These are phyloP conservation scores for Microdochium trichocladiopsis DNA, from an alignment of 2,329 filamentous ascomycete genomes.

Conservation along the genomic window DNA sequence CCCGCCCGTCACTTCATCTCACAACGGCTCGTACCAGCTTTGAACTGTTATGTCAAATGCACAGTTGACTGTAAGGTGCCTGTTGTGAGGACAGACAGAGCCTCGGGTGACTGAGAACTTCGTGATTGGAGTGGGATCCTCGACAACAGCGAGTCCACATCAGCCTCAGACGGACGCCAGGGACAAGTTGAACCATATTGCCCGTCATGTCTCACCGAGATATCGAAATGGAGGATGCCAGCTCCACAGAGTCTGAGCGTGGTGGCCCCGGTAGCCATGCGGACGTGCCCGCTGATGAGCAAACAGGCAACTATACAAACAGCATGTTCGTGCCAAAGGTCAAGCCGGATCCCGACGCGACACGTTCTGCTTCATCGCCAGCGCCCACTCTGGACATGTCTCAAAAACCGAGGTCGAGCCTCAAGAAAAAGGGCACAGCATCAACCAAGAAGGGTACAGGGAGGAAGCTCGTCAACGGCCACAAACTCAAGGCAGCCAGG, in stretches of 20 bases:
- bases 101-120: too few species aligned
- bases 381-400: constrained; percentile 14
- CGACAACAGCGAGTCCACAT: too few species aligned
- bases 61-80: too few species aligned
- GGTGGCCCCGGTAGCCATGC: constrained; percentile 6
- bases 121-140: too few species aligned
- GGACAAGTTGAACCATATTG: too few species aligned
- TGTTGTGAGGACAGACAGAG: too few species aligned
- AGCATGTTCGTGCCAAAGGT: constrained; percentile 8
- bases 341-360: constrained; percentile 16
- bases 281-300: constrained; percentile 8
- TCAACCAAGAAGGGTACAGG: constrained; percentile 16
- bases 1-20: too few species aligned
- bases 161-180: too few species aligned
- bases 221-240: constrained; percentile 19
- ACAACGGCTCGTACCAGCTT: too few species aligned
- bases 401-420: constrained; percentile 17
- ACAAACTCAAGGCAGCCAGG: constrained; percentile 11
- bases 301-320: constrained; percentile 7
- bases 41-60: too few species aligned
- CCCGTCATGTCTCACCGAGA: constrained; percentile 5
- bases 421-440: constrained; percentile 23
- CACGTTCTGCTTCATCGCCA: constrained; percentile 3
- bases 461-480: constrained; percentile 6
- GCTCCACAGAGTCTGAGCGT: constrained; percentile 5